Percentiles rank a stretch among this genome's conserved stretches.
Conservation (phyloP, 1,139 yeast species). For the Pichia sp. region DNA sequence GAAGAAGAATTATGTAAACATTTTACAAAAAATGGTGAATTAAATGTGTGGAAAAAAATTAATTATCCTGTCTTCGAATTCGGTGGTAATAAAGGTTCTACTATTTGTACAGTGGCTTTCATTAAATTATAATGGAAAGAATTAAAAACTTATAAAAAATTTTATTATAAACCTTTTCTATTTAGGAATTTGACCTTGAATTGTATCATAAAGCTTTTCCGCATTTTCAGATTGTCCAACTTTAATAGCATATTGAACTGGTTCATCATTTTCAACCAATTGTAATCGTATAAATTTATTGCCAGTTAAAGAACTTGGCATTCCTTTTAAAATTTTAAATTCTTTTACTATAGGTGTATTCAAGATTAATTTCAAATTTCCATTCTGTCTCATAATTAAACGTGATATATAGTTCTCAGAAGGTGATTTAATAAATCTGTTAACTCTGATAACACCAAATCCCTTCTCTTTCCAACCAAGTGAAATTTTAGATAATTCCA, state of each 20-base stretch:
- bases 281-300: slow-evolving; percentile 68
- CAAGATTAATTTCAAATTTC: slow-evolving; percentile 73
- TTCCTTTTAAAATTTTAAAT: slow-evolving; percentile 65
- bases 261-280: slow-evolving; percentile 45
- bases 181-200: slow-evolving; percentile 31
- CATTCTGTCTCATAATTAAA: slow-evolving; percentile 87
- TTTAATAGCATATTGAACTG: slow-evolving; percentile 78
- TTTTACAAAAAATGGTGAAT: slow-evolving; percentile 39
- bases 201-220: slow-evolving; percentile 48
- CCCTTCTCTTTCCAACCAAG: slow-evolving; percentile 98
- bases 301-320: slow-evolving; percentile 71
- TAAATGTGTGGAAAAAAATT: slow-evolving; percentile 53
- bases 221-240: slow-evolving; percentile 61
- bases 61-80: slow-evolving; percentile 77
- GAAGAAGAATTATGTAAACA: slow-evolving; percentile 60
- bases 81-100: slow-evolving; percentile 83
- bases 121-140: neutral
- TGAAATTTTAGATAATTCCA: slow-evolving; percentile 55
- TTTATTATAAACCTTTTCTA: slow-evolving; percentile 35
- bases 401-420: slow-evolving; percentile 38
- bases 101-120: slow-evolving; percentile 85
- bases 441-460: slow-evolving; percentile 77
- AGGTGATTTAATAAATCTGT: slow-evolving; percentile 39
- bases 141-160: slow-evolving; percentile 1
- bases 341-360: slow-evolving; percentile 59